phyloP scores from a whole-genome alignment of 1,284 basidiomycete genomes.

The Cutaneotrichosporon sp. region DNA sequence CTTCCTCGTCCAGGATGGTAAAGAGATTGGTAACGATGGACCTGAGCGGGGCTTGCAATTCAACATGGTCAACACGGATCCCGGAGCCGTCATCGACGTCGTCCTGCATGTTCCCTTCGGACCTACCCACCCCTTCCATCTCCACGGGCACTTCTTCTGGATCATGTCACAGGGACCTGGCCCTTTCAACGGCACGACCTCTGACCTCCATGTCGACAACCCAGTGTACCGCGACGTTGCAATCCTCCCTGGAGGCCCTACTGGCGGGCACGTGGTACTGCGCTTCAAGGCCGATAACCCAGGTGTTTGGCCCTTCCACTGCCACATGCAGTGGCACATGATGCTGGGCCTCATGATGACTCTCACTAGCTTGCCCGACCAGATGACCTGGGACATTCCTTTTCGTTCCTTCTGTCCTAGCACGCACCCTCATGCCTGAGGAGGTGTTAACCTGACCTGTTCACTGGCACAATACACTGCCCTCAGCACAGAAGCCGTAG shows the following conservation, averaged over 20 bases:
- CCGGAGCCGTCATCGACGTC: constrained; percentile 21
- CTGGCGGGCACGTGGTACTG: constrained; percentile 24
- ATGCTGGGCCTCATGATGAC: constrained; percentile 14
- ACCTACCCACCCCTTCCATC: constrained; percentile 31
- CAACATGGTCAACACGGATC: constrained; percentile 11
- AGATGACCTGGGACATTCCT: too few species aligned
- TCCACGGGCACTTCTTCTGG: constrained; percentile 33
- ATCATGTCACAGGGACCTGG: constrained; percentile 16
- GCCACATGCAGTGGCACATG: constrained; percentile 32
- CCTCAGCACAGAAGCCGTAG: too few species aligned
- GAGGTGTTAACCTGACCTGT: too few species aligned
- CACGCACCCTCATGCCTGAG: too few species aligned
- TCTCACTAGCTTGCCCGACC: constrained; percentile 14
- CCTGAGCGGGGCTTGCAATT: constrained; percentile 15
- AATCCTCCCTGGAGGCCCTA: constrained; percentile 15
- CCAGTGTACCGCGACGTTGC: constrained; percentile 31
- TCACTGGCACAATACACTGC: too few species aligned
- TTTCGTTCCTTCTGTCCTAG: too few species aligned
- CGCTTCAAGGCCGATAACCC: constrained; percentile 24
- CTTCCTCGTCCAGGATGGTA: background rate
- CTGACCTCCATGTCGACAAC: constrained; percentile 19
- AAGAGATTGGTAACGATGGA: background rate
- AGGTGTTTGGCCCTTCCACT: constrained; percentile 29
- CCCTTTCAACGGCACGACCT: constrained; percentile 13
- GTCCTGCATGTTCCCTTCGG: constrained; percentile 28